Evolutionary conservation across 805 yeast genomes (phyloP), one percentile per base, ranked within the genome.

Genomic region (Nakazawaea molendinolei): DNA sequence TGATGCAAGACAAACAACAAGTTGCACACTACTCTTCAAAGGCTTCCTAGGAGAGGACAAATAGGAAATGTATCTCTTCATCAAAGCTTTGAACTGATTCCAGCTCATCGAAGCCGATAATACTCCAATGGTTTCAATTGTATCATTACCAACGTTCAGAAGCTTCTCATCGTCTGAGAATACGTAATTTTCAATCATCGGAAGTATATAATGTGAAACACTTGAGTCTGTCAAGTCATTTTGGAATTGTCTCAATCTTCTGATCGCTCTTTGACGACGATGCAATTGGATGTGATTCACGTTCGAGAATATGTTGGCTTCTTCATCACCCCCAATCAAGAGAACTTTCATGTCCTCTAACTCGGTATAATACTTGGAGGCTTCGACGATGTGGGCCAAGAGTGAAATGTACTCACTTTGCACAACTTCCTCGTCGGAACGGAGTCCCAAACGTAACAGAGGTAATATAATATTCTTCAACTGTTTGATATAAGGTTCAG

Each of bases 191-290:
- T 92, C 97, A 41, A 89, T 67, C 44, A 89, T 72, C 4, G 98
- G 97, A 38, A 92, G 59, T 28, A 92, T 50, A 52, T 81, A 87
- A 50, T 85, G 92, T 0, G 95, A 70, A 36, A 90, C 74, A 46
- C 76, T 79, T 24, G 63, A 59, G 18, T 73, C 73, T 0, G 72
- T 56, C 5, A 89, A 55, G 5, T 62, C 44, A 15, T 54, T 40
- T 5, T 75, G 70, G 28, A 67, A 48, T 5, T 66, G 76, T 8
- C 69, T 68, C 20, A 89, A 58, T 40, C 83, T 69, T 48, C 76
- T 71, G 16, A 90, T 67, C 0, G 97, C 95, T 48, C 87, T 71
- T 55, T 83, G 87, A 48, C 96, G 80, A 60, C 95, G 75, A 50
- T 81, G 86, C 8, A 81, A 49, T 60, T 90, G 98, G 24, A 90